A percentile compares a stretch with the other conserved stretches of the same genome.
phyloP scores from a whole-genome alignment of 345 rosid species.

The Populus nigra region DNA sequence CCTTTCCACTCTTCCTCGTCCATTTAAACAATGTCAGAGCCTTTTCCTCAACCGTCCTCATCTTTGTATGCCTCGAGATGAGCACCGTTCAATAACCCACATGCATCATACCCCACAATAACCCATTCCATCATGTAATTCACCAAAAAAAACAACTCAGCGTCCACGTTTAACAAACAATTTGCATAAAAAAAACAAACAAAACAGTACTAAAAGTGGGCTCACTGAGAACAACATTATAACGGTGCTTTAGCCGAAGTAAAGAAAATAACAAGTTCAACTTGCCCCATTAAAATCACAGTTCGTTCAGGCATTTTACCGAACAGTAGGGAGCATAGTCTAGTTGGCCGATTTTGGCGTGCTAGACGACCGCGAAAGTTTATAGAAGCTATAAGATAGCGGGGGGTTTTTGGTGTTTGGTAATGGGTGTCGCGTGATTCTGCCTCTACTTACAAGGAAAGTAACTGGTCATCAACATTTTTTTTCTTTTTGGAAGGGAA shows the following conservation, averaged over 20 bases:
- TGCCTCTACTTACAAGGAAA: constrained; percentile 24
- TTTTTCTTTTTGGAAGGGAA: neutral
- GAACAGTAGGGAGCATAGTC: constrained; percentile 45
- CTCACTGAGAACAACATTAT: constrained; percentile 30
- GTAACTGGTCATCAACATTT: neutral
- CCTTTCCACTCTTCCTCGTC: too few relatives aligned
- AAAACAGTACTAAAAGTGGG: neutral
- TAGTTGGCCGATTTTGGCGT: constrained; percentile 21
- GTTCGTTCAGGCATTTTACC: constrained; percentile 47
- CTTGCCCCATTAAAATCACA: constrained; percentile 37
- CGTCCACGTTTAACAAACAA: too few relatives aligned
- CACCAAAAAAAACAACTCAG: too few relatives aligned
- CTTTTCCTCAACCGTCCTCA: too few relatives aligned
- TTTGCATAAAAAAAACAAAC: constrained; percentile 16
- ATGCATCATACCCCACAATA: too few relatives aligned
- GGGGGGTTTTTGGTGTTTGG: neutral
- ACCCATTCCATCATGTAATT: too few relatives aligned
- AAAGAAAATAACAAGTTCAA: constrained; percentile 32
- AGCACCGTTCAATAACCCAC: too few relatives aligned
- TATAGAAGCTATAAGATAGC: constrained; percentile 18
- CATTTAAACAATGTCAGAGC: too few relatives aligned
- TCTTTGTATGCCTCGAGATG: too few relatives aligned
- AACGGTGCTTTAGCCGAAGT: constrained; percentile 35
- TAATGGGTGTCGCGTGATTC: constrained; percentile 9
- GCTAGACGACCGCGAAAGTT: constrained; percentile 25